Base-by-base conservation (phyloP, 2,329 filamentous ascomycete species). In the Emmonsiellopsis sp. region DNA sequence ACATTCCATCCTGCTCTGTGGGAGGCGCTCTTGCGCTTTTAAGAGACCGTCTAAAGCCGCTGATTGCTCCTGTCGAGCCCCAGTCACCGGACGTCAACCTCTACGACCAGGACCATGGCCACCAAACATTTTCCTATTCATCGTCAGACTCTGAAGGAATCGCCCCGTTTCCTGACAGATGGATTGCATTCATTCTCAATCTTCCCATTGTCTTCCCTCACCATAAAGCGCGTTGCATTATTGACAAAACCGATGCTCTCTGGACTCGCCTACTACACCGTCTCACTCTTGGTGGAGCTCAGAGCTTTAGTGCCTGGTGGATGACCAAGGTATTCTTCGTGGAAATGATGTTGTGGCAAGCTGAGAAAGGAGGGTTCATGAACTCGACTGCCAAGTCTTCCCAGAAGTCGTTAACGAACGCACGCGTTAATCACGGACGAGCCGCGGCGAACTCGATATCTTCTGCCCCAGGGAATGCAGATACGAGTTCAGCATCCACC, bases 301-400 rank as follows among this genome's bases (percentile, higher is more conserved):
- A 71, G 46, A 76, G 73, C 55, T 76, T 75, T 55, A 74, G 73
- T 58, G 71, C 72, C 5, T 76, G 73, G 73, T 75, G 73, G 73
- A 87, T 96, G 54, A 90, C 90, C 3, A 95, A 96, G 68, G 91
- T 92, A 54, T 97, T 92, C 78, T 81, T 96, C 51, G 91, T 96
- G 64, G 92, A 97, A 72, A 94, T 95, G 88, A 83, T 90, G 49
- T 79, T 86, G 54, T 96, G 94, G 79, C 77, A 95, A 60, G 89
- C 89, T 0, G 89, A 94, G 63, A 85, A 91, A 62, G 92, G 91
- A 50, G 92, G 92, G 0, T 96, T 96, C 65, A 84, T 96, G 75
- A 77, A 77, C 34, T 75, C 77, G 57, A 68, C 70, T 2, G 72
- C 72, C 1, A 65, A 62, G 43, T 65, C 66, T 26, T 55, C 70